A percentile compares a stretch with the other conserved stretches of the same genome.
Conservation (phyloP, 345 rosid species). For the Brassica cretica region DNA sequence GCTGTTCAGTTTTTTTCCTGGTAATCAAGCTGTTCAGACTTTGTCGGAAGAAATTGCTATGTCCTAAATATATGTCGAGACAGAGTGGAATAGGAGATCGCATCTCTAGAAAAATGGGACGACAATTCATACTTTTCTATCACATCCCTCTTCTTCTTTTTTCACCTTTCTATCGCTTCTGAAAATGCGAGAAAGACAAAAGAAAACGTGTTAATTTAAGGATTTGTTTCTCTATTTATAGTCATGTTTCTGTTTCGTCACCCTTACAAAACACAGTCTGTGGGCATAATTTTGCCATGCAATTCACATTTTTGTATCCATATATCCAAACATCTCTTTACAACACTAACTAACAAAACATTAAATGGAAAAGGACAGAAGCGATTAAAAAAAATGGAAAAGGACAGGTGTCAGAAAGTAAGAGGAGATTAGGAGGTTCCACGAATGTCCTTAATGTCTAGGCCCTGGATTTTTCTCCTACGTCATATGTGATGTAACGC, state of each 20-base stretch:
- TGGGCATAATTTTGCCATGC: conserved; percentile 11
- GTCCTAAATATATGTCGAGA: not conserved
- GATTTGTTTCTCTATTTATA: conserved; percentile 15
- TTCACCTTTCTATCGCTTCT: not conserved
- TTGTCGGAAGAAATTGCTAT: not conserved
- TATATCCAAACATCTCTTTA: not conserved
- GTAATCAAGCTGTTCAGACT: not conserved
- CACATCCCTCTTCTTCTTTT: not conserved
- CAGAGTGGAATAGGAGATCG: not conserved
- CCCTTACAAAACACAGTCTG: conserved; percentile 1
- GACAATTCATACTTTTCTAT: conserved; percentile 14
- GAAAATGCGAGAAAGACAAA: not conserved
- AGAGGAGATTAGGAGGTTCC: conserved; percentile 22
- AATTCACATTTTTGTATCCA: conserved; percentile 7
- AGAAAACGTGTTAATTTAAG: not conserved
- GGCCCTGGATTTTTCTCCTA: not conserved
- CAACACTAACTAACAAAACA: not conserved
- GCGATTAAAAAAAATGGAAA: too few species aligned
- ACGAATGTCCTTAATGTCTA: conserved; percentile 9
- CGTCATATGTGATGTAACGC: conserved; percentile 13
- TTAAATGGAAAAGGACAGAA: not conserved
- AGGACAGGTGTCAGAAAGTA: conserved; percentile 7
- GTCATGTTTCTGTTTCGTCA: not conserved
- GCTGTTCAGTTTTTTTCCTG: not conserved
- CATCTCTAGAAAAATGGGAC: not conserved